These are phyloP conservation scores for Berberis thunbergii DNA, from an alignment of 164 flowering plant genomes.

Conservation along the genomic window DNA sequence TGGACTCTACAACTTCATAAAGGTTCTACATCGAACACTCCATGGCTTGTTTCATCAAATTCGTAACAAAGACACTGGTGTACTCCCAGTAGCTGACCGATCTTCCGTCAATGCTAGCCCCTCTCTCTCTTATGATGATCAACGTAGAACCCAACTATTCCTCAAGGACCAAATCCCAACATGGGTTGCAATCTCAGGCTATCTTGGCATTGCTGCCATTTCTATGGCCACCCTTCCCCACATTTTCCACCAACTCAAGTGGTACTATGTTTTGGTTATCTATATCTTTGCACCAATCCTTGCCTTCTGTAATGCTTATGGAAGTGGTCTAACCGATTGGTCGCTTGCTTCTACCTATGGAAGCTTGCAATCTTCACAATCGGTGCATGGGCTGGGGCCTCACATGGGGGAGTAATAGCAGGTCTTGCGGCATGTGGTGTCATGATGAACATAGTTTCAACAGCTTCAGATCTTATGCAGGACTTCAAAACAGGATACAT, in stretches of 20 bases:
- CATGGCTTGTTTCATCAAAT: constrained; percentile 10
- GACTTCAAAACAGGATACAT: constrained; percentile 61
- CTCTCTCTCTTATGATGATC: constrained; percentile 26
- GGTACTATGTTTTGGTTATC: constrained; percentile 37
- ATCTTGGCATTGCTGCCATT: constrained; percentile 26
- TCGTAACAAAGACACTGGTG: constrained; percentile 8
- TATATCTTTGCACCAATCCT: constrained; percentile 43
- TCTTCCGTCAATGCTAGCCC: constrained; percentile 4
- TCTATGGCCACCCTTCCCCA: constrained; percentile 28
- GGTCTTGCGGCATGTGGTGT: constrained; percentile 61
- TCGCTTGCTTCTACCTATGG: constrained; percentile 55
- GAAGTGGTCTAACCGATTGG: constrained; percentile 58
- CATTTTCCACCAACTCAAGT: constrained; percentile 34
- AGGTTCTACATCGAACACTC: constrained; percentile 17
- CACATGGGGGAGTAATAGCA: constrained; percentile 51
- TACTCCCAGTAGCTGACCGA: constrained; percentile 21
- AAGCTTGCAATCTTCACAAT: constrained; percentile 44
- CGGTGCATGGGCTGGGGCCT: constrained; percentile 53
- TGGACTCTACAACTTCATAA: constrained; percentile 32
- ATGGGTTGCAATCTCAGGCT: constrained; percentile 29
- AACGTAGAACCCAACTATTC: constrained; percentile 29
- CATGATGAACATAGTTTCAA: constrained; percentile 57
- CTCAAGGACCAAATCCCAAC: constrained; percentile 40
- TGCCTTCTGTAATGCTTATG: constrained; percentile 59
- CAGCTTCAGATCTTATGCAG: constrained; percentile 52